Evolutionary conservation across 495 filamentous ascomycete species (phyloP), one percentile per base, ranked within the genome.

Genomic region (Hypoxylon rickii): DNA sequence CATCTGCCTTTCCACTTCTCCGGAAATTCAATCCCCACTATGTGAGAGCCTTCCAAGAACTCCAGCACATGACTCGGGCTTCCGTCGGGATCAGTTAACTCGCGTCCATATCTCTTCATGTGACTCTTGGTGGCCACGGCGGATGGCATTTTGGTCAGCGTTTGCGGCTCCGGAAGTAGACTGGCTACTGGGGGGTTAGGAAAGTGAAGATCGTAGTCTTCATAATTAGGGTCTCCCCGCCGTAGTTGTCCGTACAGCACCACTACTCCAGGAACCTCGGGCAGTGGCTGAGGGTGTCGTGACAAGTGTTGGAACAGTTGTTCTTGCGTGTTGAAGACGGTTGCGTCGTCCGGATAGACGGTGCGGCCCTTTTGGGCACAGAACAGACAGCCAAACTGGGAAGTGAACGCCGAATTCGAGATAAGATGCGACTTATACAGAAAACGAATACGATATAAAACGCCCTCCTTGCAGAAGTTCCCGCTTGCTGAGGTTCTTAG

Each of bases 191-290:
- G 60, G 4, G 69, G 59, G 6, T 74, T 59, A 7, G 64, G 68
- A 37, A 79, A 71, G 55, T 75, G 73, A 11, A 79, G 29, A 43
- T 79, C 75, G 33, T 75, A 78, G 40, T 75, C 66, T 18, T 68
- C 51, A 5, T 29, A 45, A 48, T 56, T 18, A 5, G 63, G 41
- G 17, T 64, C 44, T 39, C 39, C 33, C 38, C 57, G 51, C n/a
- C 48, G 31, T 39, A 64, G 19, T 22, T 57, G 33, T 0, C 75
- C 74, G 45, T 79, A 78, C 3, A 69, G 44, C 4, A 75, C 65
- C 0, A 55, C 61, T 3, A 77, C 51, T 12, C 74, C 75, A 0
- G 66, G 41, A 11, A 78, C 51, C 5, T 63, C 47, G 0, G 75
- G 65, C 1, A 78, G 50, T 5, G 77, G 72, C 31, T 73, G 72